These are phyloP conservation scores for Grosmannia clavigera DNA, from an alignment of 2,329 filamentous ascomycete species.

Conservation along the genomic window DNA sequence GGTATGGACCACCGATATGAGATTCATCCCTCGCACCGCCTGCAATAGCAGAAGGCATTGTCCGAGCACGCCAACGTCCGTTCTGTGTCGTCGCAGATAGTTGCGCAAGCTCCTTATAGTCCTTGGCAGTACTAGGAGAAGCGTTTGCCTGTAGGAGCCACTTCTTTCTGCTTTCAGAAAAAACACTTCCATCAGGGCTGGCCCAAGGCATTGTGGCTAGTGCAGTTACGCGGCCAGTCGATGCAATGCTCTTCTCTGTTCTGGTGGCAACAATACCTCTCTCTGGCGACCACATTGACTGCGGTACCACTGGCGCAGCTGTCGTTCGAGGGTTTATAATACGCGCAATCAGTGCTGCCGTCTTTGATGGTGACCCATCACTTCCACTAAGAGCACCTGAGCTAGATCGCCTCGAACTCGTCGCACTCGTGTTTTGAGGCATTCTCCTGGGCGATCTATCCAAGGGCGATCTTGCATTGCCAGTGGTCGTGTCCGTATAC, in stretches of 20 bases:
- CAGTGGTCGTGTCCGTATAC: background rate
- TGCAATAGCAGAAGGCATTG: background rate
- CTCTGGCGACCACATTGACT: background rate
- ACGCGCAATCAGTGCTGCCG: slow-evolving; percentile 8
- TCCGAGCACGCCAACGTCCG: background rate
- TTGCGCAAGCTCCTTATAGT: no score
- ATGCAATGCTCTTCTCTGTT: background rate
- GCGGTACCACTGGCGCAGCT: background rate
- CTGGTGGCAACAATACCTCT: background rate
- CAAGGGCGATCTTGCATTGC: background rate
- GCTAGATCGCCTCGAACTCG: background rate
- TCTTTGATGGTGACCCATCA: slow-evolving; percentile 8
- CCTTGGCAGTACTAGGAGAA: background rate
- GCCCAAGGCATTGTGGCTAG: background rate
- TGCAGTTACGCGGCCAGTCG: background rate
- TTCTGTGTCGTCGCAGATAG: background rate
- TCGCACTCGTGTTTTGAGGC: background rate
- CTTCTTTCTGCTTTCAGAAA: background rate
- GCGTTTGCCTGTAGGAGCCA: background rate
- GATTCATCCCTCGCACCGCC: background rate
- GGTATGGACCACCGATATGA: background rate
- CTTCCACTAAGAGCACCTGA: no score
- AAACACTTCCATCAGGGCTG: background rate
- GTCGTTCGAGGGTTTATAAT: slow-evolving; percentile 7
- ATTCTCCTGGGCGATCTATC: background rate